Conservation (phyloP, 2,329 filamentous ascomycete genomes). For the Aspergillus phoenicis region DNA sequence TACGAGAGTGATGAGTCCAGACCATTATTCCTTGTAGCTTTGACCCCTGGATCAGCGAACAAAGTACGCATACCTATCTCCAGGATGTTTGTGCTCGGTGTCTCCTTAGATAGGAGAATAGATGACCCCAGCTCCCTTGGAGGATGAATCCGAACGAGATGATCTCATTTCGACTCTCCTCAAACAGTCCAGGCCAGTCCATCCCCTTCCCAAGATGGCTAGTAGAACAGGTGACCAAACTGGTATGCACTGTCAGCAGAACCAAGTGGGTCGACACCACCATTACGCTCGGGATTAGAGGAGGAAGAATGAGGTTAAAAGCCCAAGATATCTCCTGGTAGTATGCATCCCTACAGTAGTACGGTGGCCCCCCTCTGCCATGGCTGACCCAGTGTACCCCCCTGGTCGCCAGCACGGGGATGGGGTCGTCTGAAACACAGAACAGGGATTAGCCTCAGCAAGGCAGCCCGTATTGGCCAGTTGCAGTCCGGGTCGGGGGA, state of each 20-base stretch:
- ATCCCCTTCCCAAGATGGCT: constrained; percentile 16
- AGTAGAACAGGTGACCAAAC: constrained; percentile 26
- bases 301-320: neutral
- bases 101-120: neutral
- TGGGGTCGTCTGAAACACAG: constrained; percentile 4
- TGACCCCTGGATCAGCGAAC: neutral
- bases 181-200: constrained; percentile 12
- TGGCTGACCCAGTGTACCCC: neutral
- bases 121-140: neutral
- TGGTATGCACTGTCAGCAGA: constrained; percentile 26
- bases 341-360: constrained; percentile 8
- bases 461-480: constrained; percentile 9
- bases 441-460: constrained; percentile 6
- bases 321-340: constrained; percentile 7
- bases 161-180: neutral
- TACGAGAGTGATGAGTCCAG: neutral
- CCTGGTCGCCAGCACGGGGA: constrained; percentile 4
- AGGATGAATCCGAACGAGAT: neutral
- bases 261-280: constrained; percentile 19
- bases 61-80: neutral
- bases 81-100: neutral
- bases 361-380: neutral
- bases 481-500: constrained; percentile 7
- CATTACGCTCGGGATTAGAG: constrained; percentile 4
- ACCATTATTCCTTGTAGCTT: neutral